These are phyloP conservation scores for Metahyphopichia silvanorum DNA, from an alignment of 805 yeast species.

Conservation along the genomic window DNA sequence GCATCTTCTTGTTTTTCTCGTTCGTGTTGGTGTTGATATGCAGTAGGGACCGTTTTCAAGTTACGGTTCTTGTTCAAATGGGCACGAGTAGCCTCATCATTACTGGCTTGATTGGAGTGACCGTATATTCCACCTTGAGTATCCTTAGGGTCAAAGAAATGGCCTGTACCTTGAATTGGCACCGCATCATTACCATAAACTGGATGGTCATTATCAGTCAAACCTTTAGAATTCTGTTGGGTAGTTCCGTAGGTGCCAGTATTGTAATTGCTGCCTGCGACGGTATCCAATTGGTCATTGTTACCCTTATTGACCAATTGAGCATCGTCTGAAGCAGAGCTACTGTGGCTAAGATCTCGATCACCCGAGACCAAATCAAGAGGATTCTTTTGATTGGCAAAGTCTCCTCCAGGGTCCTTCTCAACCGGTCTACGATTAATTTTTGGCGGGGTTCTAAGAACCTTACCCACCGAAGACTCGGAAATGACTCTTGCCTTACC, in stretches of 20 bases:
- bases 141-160: slow-evolving; percentile 32
- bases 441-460: slow-evolving; percentile 28
- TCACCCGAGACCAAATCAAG: slow-evolving; percentile 13
- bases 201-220: slow-evolving; percentile 21
- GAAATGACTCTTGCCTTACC: slow-evolving; percentile 4
- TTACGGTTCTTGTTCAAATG: slow-evolving; percentile 11
- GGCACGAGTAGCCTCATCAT: slow-evolving; percentile 24
- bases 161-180: slow-evolving; percentile 25
- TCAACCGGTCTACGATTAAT: slow-evolving; percentile 25
- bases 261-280: background rate
- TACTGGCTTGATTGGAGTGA: slow-evolving; percentile 4
- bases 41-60: slow-evolving; percentile 21
- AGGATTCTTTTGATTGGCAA: slow-evolving; percentile 29
- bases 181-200: slow-evolving; percentile 27
- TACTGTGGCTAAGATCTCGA: background rate
- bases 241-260: slow-evolving; percentile 2
- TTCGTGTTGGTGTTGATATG: slow-evolving; percentile 12
- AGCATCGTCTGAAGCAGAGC: background rate
- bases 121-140: slow-evolving; percentile 32
- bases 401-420: slow-evolving; percentile 29
- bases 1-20: slow-evolving; percentile 8
- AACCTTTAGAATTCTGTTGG: slow-evolving; percentile 1
- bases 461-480: slow-evolving; percentile 20
- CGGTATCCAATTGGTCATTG: background rate
- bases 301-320: background rate